A percentile compares a stretch with the other conserved stretches of the same genome.
Conservation (phyloP, 768 basidiomycete species). For the Vararia minispora region DNA sequence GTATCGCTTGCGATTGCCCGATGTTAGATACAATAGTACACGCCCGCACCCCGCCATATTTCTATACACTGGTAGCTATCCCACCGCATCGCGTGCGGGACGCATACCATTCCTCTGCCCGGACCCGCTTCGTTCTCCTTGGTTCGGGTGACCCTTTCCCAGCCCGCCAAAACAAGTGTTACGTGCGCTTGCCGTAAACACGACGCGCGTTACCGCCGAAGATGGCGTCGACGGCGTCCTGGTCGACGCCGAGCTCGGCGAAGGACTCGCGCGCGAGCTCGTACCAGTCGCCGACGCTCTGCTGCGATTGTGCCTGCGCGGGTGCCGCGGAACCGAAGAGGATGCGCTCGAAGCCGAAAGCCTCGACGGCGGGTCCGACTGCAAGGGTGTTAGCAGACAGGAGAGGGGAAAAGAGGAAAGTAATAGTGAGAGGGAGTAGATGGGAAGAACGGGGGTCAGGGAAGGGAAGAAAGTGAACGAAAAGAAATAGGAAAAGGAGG, state of each 20-base stretch:
- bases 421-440: conserved; percentile 6
- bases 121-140: too few relatives aligned
- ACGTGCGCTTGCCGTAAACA: conserved; percentile 29
- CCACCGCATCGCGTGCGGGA: too few relatives aligned
- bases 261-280: conserved; percentile 69
- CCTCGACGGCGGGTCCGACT: conserved; percentile 80
- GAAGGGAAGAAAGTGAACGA: conserved; percentile 1
- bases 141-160: too few relatives aligned
- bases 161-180: too few relatives aligned
- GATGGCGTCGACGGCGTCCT: conserved; percentile 64
- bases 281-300: conserved; percentile 64
- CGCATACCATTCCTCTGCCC: too few relatives aligned
- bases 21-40: too few relatives aligned
- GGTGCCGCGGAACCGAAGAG: conserved; percentile 74
- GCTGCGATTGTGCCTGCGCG: conserved; percentile 31
- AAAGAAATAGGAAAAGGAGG: not conserved
- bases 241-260: conserved; percentile 70
- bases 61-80: too few relatives aligned
- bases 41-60: too few relatives aligned
- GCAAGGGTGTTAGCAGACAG: too few relatives aligned
- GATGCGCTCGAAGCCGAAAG: conserved; percentile 76
- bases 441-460: not conserved
- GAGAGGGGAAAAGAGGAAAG: too few relatives aligned
- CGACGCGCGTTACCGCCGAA: conserved; percentile 43
- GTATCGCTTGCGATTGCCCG: too few relatives aligned